Evolutionary conservation across 306 rosid species (phyloP).

Genomic region (Cucumis hystrix): DNA sequence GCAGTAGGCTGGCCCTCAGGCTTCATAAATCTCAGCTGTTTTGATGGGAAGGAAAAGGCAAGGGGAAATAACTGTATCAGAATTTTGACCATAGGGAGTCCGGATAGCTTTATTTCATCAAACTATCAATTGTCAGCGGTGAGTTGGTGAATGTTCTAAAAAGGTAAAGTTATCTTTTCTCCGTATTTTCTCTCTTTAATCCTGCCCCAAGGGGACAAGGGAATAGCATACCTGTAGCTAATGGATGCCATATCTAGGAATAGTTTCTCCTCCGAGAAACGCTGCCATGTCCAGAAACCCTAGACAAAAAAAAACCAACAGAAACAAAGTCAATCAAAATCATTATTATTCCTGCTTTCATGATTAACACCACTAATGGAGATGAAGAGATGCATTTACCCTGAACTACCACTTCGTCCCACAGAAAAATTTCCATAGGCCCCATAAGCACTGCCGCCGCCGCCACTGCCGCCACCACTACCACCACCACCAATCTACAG

Average conservation of each 20-base stretch:
- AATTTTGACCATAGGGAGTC: constrained; percentile 50
- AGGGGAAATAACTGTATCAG: constrained; percentile 92
- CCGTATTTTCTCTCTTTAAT: neutral
- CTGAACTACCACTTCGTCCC: constrained; percentile 57
- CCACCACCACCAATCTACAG: constrained; percentile 59
- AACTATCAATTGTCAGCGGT: constrained; percentile 9
- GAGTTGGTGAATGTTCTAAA: neutral
- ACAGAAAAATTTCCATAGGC: constrained; percentile 78
- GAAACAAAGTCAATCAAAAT: neutral
- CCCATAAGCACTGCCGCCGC: constrained; percentile 58
- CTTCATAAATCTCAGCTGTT: constrained; percentile 98
- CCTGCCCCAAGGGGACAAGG: constrained; percentile 1
- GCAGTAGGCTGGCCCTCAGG: constrained; percentile 87
- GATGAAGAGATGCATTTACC: constrained; percentile 36
- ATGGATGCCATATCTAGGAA: constrained; percentile 14
- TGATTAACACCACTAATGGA: neutral
- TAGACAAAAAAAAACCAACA: neutral
- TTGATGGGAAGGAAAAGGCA: constrained; percentile 91
- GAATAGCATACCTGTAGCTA: neutral
- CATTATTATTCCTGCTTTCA: neutral
- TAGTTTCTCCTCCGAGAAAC: constrained; percentile 52
- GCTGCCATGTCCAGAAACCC: constrained; percentile 31
- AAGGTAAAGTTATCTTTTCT: constrained; percentile 1
- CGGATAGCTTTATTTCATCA: constrained; percentile 37
- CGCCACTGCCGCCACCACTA: constrained; percentile 40